Evolutionary conservation across 306 rosid species (phyloP).

Genomic region (Cucurbita moschata): DNA sequence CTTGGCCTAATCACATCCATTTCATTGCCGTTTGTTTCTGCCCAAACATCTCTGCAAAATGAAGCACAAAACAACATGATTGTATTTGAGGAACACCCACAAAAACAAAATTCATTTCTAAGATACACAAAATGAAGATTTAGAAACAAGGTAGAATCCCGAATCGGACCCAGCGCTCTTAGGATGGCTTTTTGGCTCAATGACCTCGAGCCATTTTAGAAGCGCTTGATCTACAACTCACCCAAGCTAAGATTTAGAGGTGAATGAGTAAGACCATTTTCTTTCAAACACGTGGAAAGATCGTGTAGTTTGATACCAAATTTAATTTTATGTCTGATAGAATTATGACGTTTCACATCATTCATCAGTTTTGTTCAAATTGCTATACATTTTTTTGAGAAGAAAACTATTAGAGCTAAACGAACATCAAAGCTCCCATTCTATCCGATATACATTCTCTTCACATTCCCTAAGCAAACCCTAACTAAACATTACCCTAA

Average conservation of each 20-base stretch:
- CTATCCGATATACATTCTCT: background rate
- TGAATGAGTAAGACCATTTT: too few species aligned
- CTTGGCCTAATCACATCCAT: slow-evolving; percentile 28
- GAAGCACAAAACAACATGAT: background rate
- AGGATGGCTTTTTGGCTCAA: too few species aligned
- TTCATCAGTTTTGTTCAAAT: background rate
- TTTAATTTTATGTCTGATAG: too few species aligned
- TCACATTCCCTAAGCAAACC: background rate
- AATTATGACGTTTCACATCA: background rate
- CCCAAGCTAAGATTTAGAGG: too few species aligned
- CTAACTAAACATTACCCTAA: background rate
- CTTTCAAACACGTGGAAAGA: too few species aligned
- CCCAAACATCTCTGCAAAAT: slow-evolving; percentile 47
- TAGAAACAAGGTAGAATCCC: background rate
- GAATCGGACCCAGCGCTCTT: too few species aligned
- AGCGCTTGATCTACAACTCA: too few species aligned
- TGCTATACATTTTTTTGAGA: background rate
- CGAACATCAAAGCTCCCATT: background rate
- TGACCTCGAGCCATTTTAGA: too few species aligned
- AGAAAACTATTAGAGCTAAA: background rate
- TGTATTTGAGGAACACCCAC: too few species aligned
- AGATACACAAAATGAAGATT: background rate
- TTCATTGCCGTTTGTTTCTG: slow-evolving; percentile 32
- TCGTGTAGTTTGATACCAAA: too few species aligned
- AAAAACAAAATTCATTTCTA: too few species aligned